phyloP scores from a whole-genome alignment of 495 filamentous ascomycete species.

The Xylona heveae region DNA sequence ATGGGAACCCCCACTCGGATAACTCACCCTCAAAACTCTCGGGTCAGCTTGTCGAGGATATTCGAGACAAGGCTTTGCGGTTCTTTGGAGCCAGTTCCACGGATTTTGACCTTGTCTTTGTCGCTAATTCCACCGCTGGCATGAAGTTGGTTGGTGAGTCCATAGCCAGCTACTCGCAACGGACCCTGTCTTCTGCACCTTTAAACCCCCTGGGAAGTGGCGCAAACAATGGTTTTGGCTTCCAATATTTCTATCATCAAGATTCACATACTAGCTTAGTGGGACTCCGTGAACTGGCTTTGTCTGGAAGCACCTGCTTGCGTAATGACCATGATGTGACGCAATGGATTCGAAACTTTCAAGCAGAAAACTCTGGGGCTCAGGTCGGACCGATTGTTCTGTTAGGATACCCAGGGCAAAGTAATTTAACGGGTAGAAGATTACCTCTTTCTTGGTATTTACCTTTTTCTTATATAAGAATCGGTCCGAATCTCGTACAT shows the following conservation, averaged over 20 bases:
- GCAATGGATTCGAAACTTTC: slow-evolving; percentile 31
- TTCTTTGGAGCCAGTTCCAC: slow-evolving; percentile 74
- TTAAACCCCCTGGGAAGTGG: slow-evolving; percentile 62
- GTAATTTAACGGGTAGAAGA: slow-evolving; percentile 78
- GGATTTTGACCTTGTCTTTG: slow-evolving; percentile 76
- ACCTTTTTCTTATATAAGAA: too few species aligned
- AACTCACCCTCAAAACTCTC: slow-evolving; percentile 64
- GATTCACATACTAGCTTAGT: slow-evolving; percentile 80
- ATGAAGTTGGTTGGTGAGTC: slow-evolving; percentile 77
- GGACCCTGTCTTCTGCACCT: too few species aligned
- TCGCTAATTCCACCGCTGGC: slow-evolving; percentile 78
- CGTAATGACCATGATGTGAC: slow-evolving; percentile 40
- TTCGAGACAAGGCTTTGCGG: slow-evolving; percentile 44
- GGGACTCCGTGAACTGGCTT: slow-evolving; percentile 55
- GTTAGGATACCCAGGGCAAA: slow-evolving; percentile 79
- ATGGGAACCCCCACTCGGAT: slow-evolving; percentile 82
- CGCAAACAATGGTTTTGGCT: slow-evolving; percentile 37
- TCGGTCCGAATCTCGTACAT: too few species aligned
- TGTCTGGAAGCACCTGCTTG: slow-evolving; percentile 40
- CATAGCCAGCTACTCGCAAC: too few species aligned
- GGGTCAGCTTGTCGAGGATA: slow-evolving; percentile 50
- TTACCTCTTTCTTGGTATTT: slow-evolving; percentile 50
- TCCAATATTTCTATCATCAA: slow-evolving; percentile 65
- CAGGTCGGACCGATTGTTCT: slow-evolving; percentile 20
- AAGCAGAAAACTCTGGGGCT: slow-evolving; percentile 7